phyloP scores from a whole-genome alignment of 2,329 filamentous ascomycete species.

The Setomelanomma holmii region DNA sequence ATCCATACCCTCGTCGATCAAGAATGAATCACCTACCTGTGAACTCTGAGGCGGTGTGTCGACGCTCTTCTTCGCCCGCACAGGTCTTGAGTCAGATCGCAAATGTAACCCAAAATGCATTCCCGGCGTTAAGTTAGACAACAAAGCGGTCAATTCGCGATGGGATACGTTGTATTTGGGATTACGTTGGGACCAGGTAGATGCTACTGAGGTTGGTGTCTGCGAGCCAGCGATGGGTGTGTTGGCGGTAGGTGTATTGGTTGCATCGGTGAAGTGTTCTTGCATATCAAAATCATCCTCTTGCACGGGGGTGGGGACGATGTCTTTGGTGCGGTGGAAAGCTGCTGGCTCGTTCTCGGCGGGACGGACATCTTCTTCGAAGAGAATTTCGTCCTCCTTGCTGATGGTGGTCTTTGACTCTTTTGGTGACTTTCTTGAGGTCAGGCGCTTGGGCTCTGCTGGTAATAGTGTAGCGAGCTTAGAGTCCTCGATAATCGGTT shows the following conservation, averaged over 20 bases:
- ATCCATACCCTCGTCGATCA: background rate
- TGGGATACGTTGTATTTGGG: background rate
- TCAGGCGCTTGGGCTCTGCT: too few species aligned
- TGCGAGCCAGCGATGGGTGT: too few species aligned
- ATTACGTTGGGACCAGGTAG: background rate
- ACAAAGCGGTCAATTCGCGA: background rate
- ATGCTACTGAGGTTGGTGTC: background rate
- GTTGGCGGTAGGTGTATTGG: too few species aligned
- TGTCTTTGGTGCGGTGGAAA: background rate
- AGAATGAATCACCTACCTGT: background rate
- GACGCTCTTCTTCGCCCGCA: background rate
- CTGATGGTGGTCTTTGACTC: background rate
- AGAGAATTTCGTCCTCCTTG: background rate
- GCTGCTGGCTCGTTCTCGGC: background rate
- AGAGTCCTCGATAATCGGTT: background rate
- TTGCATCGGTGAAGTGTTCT: background rate
- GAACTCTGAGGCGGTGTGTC: background rate
- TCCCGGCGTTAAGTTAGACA: background rate
- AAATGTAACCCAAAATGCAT: conserved; percentile 1
- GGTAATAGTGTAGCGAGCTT: too few species aligned
- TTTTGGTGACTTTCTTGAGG: background rate
- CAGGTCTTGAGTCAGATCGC: background rate
- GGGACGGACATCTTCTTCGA: background rate
- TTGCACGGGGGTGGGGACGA: background rate
- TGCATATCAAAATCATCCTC: background rate